phyloP scores from a whole-genome alignment of 2,329 filamentous ascomycete genomes.

The Lecanicillium sp. region DNA sequence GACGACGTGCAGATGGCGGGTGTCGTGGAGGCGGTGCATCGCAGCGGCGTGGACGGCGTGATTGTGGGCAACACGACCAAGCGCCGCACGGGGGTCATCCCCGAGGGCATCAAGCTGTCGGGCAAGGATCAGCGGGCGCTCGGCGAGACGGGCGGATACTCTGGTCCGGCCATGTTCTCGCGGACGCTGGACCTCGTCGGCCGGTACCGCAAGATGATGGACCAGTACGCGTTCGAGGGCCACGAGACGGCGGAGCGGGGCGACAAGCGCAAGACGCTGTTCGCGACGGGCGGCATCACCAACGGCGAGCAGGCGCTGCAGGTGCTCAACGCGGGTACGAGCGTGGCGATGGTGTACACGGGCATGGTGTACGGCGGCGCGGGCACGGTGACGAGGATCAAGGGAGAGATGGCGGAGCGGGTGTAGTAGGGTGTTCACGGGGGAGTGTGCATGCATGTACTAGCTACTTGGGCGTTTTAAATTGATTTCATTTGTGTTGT shows the following conservation, averaged over 20 bases:
- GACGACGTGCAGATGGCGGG: slow-evolving; percentile 76
- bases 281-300: slow-evolving; percentile 89
- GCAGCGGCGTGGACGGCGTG: slow-evolving; percentile 83
- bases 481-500: slow-evolving; percentile 4
- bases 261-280: slow-evolving; percentile 67
- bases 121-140: slow-evolving; percentile 61
- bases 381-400: slow-evolving; percentile 59
- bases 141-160: slow-evolving; percentile 79
- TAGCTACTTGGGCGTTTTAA: slow-evolving; percentile 1
- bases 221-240: slow-evolving; percentile 36
- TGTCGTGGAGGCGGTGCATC: slow-evolving; percentile 78
- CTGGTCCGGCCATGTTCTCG: slow-evolving; percentile 82
- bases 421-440: slow-evolving; percentile 23
- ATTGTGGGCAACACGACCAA: slow-evolving; percentile 98
- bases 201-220: slow-evolving; percentile 67
- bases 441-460: neutral
- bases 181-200: slow-evolving; percentile 72
- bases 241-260: slow-evolving; percentile 27
- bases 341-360: slow-evolving; percentile 88
- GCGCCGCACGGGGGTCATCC: slow-evolving; percentile 64
- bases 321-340: slow-evolving; percentile 82
- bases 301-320: slow-evolving; percentile 77
- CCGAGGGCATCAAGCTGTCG: slow-evolving; percentile 59
- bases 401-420: slow-evolving; percentile 51
- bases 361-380: slow-evolving; percentile 59